Conservation (phyloP, 306 rosid species). For the Herpetospermum pedunculosum region DNA sequence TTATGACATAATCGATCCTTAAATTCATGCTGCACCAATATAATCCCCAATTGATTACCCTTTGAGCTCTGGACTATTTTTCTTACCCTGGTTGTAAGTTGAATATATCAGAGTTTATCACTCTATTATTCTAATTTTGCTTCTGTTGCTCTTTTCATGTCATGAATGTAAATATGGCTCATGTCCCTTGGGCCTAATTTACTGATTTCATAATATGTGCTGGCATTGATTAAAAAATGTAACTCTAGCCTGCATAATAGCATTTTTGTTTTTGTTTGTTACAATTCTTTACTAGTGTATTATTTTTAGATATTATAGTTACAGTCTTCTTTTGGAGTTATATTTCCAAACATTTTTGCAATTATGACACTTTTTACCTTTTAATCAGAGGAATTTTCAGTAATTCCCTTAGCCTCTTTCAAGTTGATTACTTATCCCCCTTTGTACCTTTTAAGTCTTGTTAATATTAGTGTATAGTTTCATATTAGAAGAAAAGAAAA, state of each 20-base stretch:
- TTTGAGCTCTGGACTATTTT: not conserved
- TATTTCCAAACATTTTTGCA: not conserved
- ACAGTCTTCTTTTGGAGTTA: not conserved
- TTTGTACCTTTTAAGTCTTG: not conserved
- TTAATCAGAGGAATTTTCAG: not conserved
- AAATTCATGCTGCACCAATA: not conserved
- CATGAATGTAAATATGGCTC: not conserved
- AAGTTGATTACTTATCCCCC: not conserved
- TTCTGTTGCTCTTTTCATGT: not conserved
- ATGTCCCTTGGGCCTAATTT: not conserved
- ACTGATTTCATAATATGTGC: not conserved
- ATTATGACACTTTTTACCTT: not conserved
- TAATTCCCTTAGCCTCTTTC: not conserved
- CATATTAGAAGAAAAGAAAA: not conserved
- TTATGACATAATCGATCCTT: not conserved
- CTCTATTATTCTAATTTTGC: not conserved
- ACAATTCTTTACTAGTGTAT: not conserved
- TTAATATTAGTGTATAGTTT: not conserved
- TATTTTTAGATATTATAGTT: not conserved
- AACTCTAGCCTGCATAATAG: not conserved
- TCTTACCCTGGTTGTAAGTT: not conserved
- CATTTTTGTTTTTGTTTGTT: not conserved
- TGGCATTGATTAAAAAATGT: not conserved
- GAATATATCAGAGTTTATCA: not conserved
- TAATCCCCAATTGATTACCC: not conserved